Evolutionary conservation across 371 early-diverging fungal genomes (phyloP).

Genomic region (Mortierella sp.): DNA sequence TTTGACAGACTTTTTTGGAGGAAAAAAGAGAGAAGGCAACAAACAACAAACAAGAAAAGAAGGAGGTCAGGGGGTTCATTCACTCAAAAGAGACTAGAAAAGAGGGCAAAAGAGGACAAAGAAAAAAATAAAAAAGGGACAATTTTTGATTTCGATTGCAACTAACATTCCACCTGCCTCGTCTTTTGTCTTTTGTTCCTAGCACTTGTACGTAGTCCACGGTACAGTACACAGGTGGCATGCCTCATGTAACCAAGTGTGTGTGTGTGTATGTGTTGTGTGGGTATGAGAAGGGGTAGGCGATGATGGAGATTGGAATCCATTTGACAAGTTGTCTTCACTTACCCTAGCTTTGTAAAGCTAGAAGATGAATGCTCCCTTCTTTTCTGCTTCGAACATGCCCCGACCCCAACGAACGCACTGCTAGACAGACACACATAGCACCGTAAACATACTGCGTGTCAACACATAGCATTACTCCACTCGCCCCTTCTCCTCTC

Average conservation of each 20-base stretch:
- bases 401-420: not conserved
- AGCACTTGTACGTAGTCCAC: not conserved
- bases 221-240: not conserved
- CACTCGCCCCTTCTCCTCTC: not conserved
- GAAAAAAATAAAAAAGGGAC: constrained; percentile 12
- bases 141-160: constrained; percentile 46
- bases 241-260: not conserved
- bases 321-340: not conserved
- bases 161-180: constrained; percentile 46
- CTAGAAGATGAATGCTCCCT: constrained; percentile 29
- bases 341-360: constrained; percentile 16
- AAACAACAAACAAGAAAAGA: not conserved
- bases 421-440: not conserved
- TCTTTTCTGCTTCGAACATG: not conserved
- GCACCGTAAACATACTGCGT: not conserved
- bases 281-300: constrained; percentile 3
- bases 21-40: not conserved
- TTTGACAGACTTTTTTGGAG: not conserved
- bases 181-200: not conserved
- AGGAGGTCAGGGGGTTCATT: constrained; percentile 1
- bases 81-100: not conserved
- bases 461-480: not conserved
- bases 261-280: not conserved
- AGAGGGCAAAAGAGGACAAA: not conserved
- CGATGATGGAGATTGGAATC: constrained; percentile 28